These are phyloP conservation scores for Fraxinus paxiana DNA, from an alignment of 305 asterid genomes.

Conservation along the genomic window DNA sequence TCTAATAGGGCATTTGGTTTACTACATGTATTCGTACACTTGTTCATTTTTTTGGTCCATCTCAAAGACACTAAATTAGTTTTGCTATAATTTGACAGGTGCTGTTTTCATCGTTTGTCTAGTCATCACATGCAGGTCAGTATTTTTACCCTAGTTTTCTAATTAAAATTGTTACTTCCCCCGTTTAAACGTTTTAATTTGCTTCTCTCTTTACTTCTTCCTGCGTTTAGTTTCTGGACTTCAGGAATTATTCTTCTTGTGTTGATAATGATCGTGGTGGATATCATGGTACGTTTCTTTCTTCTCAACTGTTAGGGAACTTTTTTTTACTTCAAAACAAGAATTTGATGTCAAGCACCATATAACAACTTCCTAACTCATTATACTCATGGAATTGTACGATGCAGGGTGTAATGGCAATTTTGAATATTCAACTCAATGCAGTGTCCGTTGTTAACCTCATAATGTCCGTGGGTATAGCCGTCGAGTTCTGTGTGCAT, in stretches of 20 bases:
- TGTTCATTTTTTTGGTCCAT: not conserved
- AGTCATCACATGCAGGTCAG: conserved; percentile 84
- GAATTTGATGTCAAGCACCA: not conserved
- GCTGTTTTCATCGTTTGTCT: conserved; percentile 88
- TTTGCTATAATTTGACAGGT: conserved; percentile 44
- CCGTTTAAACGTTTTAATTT: not conserved
- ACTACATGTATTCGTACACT: not conserved
- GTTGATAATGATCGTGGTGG: conserved; percentile 80
- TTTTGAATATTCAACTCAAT: conserved; percentile 76
- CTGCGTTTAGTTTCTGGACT: conserved; percentile 71
- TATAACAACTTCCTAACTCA: not conserved
- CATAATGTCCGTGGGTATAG: conserved; percentile 94
- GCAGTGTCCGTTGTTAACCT: conserved; percentile 95
- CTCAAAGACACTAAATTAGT: conserved; percentile 16
- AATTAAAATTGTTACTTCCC: conserved; percentile 4
- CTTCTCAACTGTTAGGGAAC: conserved; percentile 2
- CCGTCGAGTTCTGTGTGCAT: conserved; percentile 94
- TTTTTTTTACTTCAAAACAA: not conserved
- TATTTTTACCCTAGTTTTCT: conserved; percentile 4
- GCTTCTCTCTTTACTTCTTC: not conserved
- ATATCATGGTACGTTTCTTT: conserved; percentile 60
- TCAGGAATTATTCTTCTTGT: conserved; percentile 86
- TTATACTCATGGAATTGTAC: not conserved
- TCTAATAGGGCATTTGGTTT: not conserved
- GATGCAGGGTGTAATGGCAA: conserved; percentile 90